Evolutionary conservation across 768 basidiomycete species (phyloP).

Genomic region (Tricholoma hemisulphureum): DNA sequence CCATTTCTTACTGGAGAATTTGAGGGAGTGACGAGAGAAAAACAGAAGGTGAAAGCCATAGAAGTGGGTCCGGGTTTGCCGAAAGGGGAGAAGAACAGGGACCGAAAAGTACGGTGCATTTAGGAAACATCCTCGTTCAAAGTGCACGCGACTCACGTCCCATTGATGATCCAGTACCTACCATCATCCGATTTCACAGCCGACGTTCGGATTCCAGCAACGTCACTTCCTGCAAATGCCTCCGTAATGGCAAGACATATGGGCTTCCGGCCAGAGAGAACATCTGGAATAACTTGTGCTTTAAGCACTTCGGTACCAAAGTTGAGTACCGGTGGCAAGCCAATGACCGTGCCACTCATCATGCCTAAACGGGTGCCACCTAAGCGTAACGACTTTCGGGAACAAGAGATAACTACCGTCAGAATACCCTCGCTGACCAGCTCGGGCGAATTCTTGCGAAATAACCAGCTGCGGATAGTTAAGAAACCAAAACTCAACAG

Average conservation of each 20-base stretch:
- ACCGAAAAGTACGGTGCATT: conserved; percentile 6
- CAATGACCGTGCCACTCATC: conserved; percentile 76
- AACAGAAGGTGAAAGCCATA: background rate
- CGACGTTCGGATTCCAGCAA: conserved; percentile 67
- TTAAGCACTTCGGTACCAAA: conserved; percentile 64
- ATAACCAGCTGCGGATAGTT: conserved; percentile 56
- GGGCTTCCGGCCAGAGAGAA: conserved; percentile 70
- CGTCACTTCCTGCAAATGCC: conserved; percentile 85
- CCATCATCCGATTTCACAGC: conserved; percentile 80
- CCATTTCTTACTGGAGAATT: conserved; percentile 66
- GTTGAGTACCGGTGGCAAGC: conserved; percentile 81
- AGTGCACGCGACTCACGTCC: conserved; percentile 33
- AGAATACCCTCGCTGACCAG: conserved; percentile 72
- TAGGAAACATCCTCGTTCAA: background rate
- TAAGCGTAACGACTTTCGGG: background rate
- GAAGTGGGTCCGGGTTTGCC: background rate
- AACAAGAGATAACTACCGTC: conserved; percentile 49
- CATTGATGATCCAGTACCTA: conserved; percentile 79
- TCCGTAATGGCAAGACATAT: conserved; percentile 88
- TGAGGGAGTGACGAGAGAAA: conserved; percentile 25
- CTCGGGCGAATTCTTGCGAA: conserved; percentile 73
- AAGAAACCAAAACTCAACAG: background rate
- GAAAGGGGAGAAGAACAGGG: conserved; percentile 5
- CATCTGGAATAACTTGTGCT: conserved; percentile 58
- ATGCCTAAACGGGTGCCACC: conserved; percentile 35